phyloP scores from a whole-genome alignment of 176 grass and related monocot species.

The Pharus latifolius region DNA sequence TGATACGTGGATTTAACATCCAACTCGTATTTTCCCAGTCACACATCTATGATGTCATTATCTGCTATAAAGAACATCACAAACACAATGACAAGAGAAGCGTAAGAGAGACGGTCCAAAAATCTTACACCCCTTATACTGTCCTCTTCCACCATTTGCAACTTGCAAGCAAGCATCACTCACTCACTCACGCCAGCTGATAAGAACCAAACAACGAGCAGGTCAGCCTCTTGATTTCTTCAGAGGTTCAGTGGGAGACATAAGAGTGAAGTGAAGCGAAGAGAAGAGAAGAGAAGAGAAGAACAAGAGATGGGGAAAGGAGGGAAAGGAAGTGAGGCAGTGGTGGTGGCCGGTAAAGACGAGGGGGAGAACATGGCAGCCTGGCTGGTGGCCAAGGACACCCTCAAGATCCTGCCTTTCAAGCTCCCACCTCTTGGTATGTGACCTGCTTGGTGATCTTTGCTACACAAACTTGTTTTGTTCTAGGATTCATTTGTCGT shows the following conservation, averaged over 20 bases:
- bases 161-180: constrained; percentile 10
- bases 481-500: background rate
- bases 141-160: background rate
- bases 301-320: constrained; percentile 60
- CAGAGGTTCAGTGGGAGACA: no score
- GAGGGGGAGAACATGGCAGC: constrained; percentile 88
- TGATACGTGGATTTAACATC: background rate
- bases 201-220: no score
- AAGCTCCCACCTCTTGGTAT: constrained; percentile 64
- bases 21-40: background rate
- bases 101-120: no score
- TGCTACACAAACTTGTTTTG: background rate
- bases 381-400: constrained; percentile 81
- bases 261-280: background rate
- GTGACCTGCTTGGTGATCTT: background rate
- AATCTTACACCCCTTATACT: background rate
- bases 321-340: constrained; percentile 45
- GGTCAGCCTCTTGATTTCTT: background rate
- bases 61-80: background rate
- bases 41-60: background rate
- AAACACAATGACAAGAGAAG: background rate
- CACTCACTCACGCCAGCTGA: no score
- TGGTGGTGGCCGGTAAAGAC: constrained; percentile 5
- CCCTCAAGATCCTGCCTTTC: constrained; percentile 91
- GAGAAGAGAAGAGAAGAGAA: background rate